phyloP scores from a whole-genome alignment of 805 yeast species.

The Jamesozyma spencerorum region DNA sequence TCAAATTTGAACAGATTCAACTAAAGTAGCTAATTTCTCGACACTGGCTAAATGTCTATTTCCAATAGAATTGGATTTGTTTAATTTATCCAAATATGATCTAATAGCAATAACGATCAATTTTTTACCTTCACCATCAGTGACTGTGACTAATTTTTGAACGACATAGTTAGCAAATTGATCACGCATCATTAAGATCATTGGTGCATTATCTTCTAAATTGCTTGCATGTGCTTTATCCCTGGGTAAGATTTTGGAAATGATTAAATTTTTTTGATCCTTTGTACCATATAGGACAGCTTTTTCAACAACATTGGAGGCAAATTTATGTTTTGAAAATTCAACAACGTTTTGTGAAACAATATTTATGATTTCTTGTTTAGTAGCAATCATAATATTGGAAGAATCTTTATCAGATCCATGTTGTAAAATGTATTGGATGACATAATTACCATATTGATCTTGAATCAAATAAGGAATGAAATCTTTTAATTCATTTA shows the following conservation, averaged over 20 bases:
- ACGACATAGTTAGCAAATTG: conserved; percentile 97
- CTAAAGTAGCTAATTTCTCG: conserved; percentile 29
- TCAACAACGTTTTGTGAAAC: conserved; percentile 66
- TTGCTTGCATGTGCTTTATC: conserved; percentile 36
- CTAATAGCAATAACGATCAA: conserved; percentile 64
- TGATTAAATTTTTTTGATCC: conserved; percentile 51
- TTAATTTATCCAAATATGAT: conserved; percentile 59
- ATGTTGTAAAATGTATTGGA: conserved; percentile 83
- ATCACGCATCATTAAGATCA: conserved; percentile 92
- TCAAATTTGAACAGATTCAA: conserved; percentile 21
- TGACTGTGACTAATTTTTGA: conserved; percentile 82
- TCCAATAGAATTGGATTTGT: conserved; percentile 25
- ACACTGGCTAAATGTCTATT: conserved; percentile 32
- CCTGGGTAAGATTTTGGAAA: conserved; percentile 55
- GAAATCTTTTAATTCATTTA: conserved; percentile 63
- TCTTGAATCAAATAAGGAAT: conserved; percentile 78
- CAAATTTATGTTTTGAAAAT: conserved; percentile 93
- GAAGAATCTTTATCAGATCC: conserved; percentile 9
- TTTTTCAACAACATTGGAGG: conserved; percentile 94
- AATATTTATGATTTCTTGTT: conserved; percentile 45
- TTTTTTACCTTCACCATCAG: conserved; percentile 60
- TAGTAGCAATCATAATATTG: conserved; percentile 35
- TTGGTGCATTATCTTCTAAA: conserved; percentile 56
- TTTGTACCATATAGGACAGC: conserved; percentile 68
- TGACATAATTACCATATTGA: conserved; percentile 95